Percentiles rank a stretch among this genome's conserved stretches.
phyloP scores from a whole-genome alignment of 1,139 yeast species.

The Candida gigantensis region DNA sequence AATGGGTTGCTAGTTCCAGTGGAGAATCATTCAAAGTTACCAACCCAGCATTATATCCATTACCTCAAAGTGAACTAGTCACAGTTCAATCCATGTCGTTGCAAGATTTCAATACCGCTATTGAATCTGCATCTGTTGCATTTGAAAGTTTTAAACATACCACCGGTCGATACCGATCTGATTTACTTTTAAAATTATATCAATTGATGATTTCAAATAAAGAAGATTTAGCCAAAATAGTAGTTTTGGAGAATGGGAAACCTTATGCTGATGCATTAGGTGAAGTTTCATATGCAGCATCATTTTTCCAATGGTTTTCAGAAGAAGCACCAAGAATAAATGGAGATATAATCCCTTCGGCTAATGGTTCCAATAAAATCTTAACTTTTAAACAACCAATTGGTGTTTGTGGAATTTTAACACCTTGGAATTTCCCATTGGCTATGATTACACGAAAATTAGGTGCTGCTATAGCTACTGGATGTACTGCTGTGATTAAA shows the following conservation, averaged over 20 bases:
- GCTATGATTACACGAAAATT: conserved; percentile 93
- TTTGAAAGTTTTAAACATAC: conserved; percentile 39
- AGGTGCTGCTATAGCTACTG: conserved; percentile 92
- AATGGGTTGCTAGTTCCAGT: conserved; percentile 35
- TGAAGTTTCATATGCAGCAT: conserved; percentile 75
- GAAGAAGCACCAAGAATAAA: conserved; percentile 81
- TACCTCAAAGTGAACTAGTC: conserved; percentile 33
- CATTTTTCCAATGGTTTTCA: conserved; percentile 83
- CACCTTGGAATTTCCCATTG: conserved; percentile 96
- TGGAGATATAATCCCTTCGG: conserved; percentile 73
- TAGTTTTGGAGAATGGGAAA: conserved; percentile 85
- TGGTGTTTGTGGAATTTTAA: conserved; percentile 87
- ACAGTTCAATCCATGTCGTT: conserved; percentile 38
- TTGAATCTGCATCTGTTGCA: conserved; percentile 37
- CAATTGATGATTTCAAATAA: conserved; percentile 62
- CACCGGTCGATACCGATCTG: conserved; percentile 41
- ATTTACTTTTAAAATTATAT: conserved; percentile 40
- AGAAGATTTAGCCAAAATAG: conserved; percentile 72
- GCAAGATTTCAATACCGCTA: conserved; percentile 40
- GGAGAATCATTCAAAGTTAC: conserved; percentile 36
- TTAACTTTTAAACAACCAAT: conserved; percentile 74
- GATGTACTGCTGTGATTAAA: conserved; percentile 86
- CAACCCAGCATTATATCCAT: conserved; percentile 45
- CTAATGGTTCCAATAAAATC: conserved; percentile 57
- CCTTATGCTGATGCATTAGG: conserved; percentile 74